These are phyloP conservation scores for Cerioporus squamosus DNA, from an alignment of 1,284 basidiomycete species.

Conservation along the genomic window DNA sequence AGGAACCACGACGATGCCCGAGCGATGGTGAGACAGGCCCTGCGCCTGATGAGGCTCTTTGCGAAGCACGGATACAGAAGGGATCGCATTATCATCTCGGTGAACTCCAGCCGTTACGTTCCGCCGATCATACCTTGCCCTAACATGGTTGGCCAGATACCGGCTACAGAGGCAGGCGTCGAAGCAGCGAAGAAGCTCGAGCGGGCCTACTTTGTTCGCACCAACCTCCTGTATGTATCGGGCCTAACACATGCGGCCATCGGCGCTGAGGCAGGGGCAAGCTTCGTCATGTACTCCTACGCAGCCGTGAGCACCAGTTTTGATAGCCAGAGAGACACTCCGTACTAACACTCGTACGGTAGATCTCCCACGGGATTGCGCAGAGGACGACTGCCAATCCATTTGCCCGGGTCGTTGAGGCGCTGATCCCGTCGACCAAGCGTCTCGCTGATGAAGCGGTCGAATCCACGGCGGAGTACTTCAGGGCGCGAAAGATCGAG, in stretches of 20 bases:
- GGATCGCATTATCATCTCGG: conserved; percentile 53
- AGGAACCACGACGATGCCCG: conserved; percentile 37
- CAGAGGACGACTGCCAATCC: conserved; percentile 11
- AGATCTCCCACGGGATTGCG: conserved; percentile 14
- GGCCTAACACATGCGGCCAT: conserved; percentile 55
- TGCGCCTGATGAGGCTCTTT: conserved; percentile 44
- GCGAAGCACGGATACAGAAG: conserved; percentile 42
- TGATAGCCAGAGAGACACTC: too few relatives aligned
- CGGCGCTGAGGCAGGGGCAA: conserved; percentile 55
- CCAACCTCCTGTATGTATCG: conserved; percentile 55
- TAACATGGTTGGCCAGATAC: conserved; percentile 45
- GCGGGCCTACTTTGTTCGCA: conserved; percentile 43
- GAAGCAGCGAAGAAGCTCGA: conserved; percentile 48
- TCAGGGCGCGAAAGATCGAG: conserved; percentile 44
- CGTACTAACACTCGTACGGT: too few relatives aligned
- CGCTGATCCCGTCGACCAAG: conserved; percentile 10
- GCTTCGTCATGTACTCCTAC: conserved; percentile 53
- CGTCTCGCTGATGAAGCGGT: conserved; percentile 50
- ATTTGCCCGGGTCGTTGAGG: conserved; percentile 28
- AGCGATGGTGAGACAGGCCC: conserved; percentile 48
- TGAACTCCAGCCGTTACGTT: conserved; percentile 34
- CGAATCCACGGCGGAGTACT: conserved; percentile 51
- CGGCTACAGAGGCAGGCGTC: conserved; percentile 59
- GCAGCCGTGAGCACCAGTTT: conserved; percentile 43
- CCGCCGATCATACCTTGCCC: not conserved